Base-by-base conservation (phyloP, 805 yeast species). In the Ogataea philodendri region DNA sequence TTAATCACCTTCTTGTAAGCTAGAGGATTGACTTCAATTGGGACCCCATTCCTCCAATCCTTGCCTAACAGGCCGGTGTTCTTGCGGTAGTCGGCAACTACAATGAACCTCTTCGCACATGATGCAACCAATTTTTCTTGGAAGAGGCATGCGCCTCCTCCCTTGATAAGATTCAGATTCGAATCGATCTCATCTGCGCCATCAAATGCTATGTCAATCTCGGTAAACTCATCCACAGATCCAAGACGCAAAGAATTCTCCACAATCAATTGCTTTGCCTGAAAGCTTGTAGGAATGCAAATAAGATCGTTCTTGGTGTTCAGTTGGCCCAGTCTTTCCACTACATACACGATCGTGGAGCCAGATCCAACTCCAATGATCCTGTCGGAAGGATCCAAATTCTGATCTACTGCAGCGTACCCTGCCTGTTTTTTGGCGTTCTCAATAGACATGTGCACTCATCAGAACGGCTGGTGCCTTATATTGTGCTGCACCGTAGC, bases 101-200 rank as follows among this genome's bases (percentile, higher is more conserved):
- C 72, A 15, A 93, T 67, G 55, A 90, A 88, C 50, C 70, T 75
- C 39, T 74, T 66, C 2, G 96, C 78, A 39, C 85, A 76, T 36
- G 76, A 72, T n/a, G 96, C 96, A 9, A 93, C 96, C 37, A 93
- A 70, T 63, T 93, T 93, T 61, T 93, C 98, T 65, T 89, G 97
- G 65, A 93, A 82, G 42, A 88, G 69, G 61, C 98, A 93, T 2
- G 97, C 98, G 20, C 98, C 98, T 30, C 98, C 98, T 48, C 98
- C 98, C 64, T 93, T 93, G 59, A 93, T 93, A 52, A 89, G 78
- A 58, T 89, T 86, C 50, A 93, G 70, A 14, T 69, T 57, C 3
- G 74, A 55, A 61, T 90, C 97, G 37, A 89, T 89, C 63, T 93
- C 98, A 62, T 93, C 98, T 2, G 98, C 97, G 25, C 98, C 98